Conservation (phyloP, 441 rosid species). For the Theobroma grandiflorum region DNA sequence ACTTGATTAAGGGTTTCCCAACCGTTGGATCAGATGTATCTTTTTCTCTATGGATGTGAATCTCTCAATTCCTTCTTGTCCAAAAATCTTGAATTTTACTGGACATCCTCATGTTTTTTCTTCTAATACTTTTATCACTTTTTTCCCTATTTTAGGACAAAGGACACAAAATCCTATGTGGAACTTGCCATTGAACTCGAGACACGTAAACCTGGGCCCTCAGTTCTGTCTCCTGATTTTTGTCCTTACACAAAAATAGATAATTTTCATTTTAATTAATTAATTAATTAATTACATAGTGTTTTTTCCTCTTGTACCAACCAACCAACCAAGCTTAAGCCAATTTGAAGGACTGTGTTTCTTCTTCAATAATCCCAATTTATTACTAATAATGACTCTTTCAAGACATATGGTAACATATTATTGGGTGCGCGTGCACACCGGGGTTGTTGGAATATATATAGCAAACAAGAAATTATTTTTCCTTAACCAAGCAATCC, state of each 20-base stretch:
- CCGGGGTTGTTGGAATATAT: too few relatives aligned
- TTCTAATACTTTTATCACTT: not conserved
- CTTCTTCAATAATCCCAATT: not conserved
- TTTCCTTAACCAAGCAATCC: not conserved
- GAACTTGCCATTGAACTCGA: not conserved
- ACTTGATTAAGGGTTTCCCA: conserved; percentile 19
- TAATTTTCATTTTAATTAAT: too few relatives aligned
- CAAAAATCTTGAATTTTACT: conserved; percentile 32
- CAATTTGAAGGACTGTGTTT: too few relatives aligned
- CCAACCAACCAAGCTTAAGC: too few relatives aligned
- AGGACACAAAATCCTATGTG: conserved; percentile 17
- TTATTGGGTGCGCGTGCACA: too few relatives aligned
- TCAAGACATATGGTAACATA: too few relatives aligned
- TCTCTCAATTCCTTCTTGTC: conserved; percentile 4
- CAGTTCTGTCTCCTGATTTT: not conserved
- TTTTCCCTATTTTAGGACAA: not conserved
- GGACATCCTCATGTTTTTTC: conserved; percentile 22
- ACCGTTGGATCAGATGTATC: conserved; percentile 39
- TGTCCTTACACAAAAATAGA: not conserved
- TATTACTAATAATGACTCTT: not conserved
- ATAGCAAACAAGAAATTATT: not conserved
- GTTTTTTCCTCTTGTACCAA: too few relatives aligned
- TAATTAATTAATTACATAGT: too few relatives aligned
- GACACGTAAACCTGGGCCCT: not conserved
- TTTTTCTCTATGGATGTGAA: conserved; percentile 17